phyloP scores from a whole-genome alignment of 202 grass and related monocot species.

The Hordeum pubiflorum region DNA sequence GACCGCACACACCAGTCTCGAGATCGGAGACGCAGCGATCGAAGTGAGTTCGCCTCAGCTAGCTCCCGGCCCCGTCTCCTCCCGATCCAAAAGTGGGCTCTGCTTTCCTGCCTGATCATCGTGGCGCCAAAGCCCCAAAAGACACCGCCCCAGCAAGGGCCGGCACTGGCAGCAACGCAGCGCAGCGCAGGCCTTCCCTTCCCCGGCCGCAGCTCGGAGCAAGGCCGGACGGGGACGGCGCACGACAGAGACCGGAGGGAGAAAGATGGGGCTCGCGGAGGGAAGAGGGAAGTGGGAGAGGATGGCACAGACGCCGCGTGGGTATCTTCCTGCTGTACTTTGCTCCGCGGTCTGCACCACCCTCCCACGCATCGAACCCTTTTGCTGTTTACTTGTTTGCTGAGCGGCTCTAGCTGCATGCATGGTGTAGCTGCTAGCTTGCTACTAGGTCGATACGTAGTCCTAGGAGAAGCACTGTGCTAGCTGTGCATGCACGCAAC shows the following conservation, averaged over 20 bases:
- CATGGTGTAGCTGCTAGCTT: neutral
- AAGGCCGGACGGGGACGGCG: neutral
- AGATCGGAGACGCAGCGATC: neutral
- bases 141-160: neutral
- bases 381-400: neutral
- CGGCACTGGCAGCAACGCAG: neutral
- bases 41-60: neutral
- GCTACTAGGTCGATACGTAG: neutral
- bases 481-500: neutral
- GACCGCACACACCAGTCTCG: neutral
- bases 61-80: neutral
- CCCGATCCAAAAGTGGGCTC: constrained; percentile 23
- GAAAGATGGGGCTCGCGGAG: neutral
- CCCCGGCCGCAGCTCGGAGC: neutral
- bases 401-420: neutral
- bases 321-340: constrained; percentile 25
- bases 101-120: constrained; percentile 6
- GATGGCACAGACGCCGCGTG: constrained; percentile 16
- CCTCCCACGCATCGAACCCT: neutral
- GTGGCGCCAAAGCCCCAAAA: constrained; percentile 10
- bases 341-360: constrained; percentile 17
- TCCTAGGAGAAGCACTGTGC: constrained; percentile 13
- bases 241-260: neutral
- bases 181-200: neutral
- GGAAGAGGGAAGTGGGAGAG: neutral